Conservation (phyloP, 345 rosid genomes). For the Eucalyptus pauciflora region DNA sequence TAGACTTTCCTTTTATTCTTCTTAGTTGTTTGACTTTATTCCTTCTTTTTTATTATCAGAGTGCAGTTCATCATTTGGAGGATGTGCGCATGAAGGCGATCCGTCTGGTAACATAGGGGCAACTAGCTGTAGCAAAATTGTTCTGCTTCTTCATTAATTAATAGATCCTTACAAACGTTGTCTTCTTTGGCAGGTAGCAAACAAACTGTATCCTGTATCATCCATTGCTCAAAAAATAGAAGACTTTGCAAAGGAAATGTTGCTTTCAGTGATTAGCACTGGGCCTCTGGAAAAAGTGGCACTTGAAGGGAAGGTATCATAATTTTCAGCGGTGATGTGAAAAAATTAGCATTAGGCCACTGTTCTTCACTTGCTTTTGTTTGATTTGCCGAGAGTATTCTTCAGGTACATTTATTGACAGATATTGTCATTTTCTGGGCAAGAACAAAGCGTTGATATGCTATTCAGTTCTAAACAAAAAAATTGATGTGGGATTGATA, state of each 20-base stretch:
- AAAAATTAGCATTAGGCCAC: neutral
- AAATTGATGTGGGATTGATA: neutral
- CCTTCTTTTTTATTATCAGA: conserved; percentile 31
- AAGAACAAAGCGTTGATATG: neutral
- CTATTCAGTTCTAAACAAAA: neutral
- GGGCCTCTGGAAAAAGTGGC: conserved; percentile 24
- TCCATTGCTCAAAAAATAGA: conserved; percentile 75
- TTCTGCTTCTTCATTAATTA: neutral
- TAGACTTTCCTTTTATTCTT: neutral
- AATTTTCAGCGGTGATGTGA: neutral
- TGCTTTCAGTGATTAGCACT: conserved; percentile 40
- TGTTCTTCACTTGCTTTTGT: neutral
- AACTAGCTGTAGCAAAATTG: neutral
- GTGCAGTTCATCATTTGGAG: conserved; percentile 88
- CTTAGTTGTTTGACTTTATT: neutral
- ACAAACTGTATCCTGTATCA: conserved; percentile 77
- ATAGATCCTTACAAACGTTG: neutral
- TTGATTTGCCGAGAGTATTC: neutral
- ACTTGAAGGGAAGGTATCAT: conserved; percentile 56
- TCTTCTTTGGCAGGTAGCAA: conserved; percentile 70
- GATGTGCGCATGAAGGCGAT: conserved; percentile 99
- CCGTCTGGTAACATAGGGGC: conserved; percentile 51
- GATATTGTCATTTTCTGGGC: neutral
- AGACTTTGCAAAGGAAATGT: conserved; percentile 63
- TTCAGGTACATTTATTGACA: neutral